Evolutionary conservation across 345 rosid species (phyloP).

Genomic region (Trapa incisa): DNA sequence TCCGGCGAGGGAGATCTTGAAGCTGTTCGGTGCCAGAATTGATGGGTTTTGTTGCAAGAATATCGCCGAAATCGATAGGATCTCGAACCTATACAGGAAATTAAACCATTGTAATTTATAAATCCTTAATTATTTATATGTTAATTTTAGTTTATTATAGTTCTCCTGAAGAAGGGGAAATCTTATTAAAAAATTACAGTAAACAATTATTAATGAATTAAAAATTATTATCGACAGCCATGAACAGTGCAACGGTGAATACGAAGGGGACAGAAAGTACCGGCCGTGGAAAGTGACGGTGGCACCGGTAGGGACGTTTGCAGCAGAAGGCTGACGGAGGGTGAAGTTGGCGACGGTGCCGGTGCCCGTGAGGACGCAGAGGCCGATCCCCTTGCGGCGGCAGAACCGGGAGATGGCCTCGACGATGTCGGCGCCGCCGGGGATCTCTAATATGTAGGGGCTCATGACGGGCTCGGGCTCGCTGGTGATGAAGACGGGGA

Average conservation of each 20-base stretch:
- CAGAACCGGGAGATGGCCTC: constrained; percentile 54
- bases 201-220: not conserved
- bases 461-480: constrained; percentile 65
- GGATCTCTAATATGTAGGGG: constrained; percentile 81
- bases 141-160: too few species aligned
- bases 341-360: constrained; percentile 81
- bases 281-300: constrained; percentile 77
- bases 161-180: too few species aligned
- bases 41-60: constrained; percentile 43
- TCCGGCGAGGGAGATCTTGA: constrained; percentile 71
- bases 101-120: too few species aligned
- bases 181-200: too few species aligned
- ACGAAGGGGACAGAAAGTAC: not conserved
- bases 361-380: constrained; percentile 67
- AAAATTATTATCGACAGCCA: too few species aligned
- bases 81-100: constrained; percentile 29
- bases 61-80: constrained; percentile 77
- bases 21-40: constrained; percentile 24
- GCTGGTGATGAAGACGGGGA: constrained; percentile 49
- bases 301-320: constrained; percentile 29
- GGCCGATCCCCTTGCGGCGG: constrained; percentile 43
- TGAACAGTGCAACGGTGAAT: too few species aligned
- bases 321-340: constrained; percentile 70
- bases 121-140: too few species aligned
- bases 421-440: constrained; percentile 60